phyloP scores from a whole-genome alignment of 148 eudicot species.

The Rheum nobile region DNA sequence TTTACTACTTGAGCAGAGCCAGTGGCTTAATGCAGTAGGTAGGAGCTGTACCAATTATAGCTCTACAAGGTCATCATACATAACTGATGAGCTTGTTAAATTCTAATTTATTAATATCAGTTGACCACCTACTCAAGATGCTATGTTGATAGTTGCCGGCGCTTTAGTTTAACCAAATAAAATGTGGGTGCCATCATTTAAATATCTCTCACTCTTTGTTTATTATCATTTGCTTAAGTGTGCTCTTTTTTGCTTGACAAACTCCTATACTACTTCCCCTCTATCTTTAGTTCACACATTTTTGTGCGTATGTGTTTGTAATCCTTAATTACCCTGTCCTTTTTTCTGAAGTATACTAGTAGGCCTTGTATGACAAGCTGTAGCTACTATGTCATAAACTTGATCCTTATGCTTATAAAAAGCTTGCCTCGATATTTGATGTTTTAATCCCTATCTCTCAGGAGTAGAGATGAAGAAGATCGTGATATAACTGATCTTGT shows the following conservation, averaged over 20 bases:
- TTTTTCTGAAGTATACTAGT: neutral
- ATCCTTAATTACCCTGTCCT: too few relatives aligned
- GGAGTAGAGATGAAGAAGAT: conserved; percentile 49
- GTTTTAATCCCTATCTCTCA: conserved; percentile 13
- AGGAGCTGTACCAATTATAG: neutral
- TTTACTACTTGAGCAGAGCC: neutral
- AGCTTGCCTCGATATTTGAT: neutral
- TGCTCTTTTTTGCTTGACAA: too few relatives aligned
- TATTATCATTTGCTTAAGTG: too few relatives aligned
- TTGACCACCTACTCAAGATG: neutral
- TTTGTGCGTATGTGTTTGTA: too few relatives aligned
- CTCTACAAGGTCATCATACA: neutral
- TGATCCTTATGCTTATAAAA: neutral
- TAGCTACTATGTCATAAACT: neutral
- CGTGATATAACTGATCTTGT: conserved; percentile 65
- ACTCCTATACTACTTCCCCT: too few relatives aligned
- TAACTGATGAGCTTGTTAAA: too few relatives aligned
- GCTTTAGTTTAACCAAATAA: neutral
- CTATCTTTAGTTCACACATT: too few relatives aligned
- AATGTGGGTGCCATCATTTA: neutral
- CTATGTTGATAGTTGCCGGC: neutral
- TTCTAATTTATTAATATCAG: neutral
- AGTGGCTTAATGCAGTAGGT: neutral
- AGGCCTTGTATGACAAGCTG: neutral
- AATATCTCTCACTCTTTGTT: too few relatives aligned